phyloP scores from a whole-genome alignment of 2,329 filamentous ascomycete species.

The Madurella fahalii region DNA sequence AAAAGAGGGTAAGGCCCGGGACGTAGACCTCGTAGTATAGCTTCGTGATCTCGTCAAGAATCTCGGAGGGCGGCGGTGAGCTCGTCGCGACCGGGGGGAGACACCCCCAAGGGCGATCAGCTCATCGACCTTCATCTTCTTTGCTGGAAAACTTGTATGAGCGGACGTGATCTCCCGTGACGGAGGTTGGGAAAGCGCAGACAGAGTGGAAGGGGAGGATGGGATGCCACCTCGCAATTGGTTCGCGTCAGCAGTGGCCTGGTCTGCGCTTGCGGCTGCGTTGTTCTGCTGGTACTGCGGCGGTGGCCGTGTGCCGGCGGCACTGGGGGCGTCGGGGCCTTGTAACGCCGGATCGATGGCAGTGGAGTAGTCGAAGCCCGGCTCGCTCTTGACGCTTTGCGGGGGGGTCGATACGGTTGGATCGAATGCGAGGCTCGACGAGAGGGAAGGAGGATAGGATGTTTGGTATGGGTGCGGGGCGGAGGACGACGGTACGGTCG shows the following conservation, averaged over 20 bases:
- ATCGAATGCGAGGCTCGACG: conserved; percentile 21
- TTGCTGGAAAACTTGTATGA: conserved; percentile 48
- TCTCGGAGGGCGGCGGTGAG: conserved; percentile 48
- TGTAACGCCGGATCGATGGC: conserved; percentile 32
- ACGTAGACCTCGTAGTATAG: conserved; percentile 71
- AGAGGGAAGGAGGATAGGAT: conserved; percentile 34
- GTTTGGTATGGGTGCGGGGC: conserved; percentile 41
- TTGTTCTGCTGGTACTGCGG: conserved; percentile 23
- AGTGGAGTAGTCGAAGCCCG: conserved; percentile 35
- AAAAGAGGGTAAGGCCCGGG: conserved; percentile 42
- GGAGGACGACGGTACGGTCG: conserved; percentile 33
- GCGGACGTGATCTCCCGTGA: conserved; percentile 34
- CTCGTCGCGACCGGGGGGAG: conserved; percentile 48
- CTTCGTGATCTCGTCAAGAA: conserved; percentile 63
- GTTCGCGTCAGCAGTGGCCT: conserved; percentile 12
- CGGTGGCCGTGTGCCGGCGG: conserved; percentile 10
- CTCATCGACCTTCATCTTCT: conserved; percentile 69
- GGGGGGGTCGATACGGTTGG: conserved; percentile 30
- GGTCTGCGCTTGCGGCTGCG: conserved; percentile 12
- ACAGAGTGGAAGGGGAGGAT: conserved; percentile 25
- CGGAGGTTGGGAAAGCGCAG: conserved; percentile 19
- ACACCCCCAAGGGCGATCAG: conserved; percentile 62
- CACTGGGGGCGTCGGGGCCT: conserved; percentile 17
- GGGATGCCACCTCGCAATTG: conserved; percentile 44
- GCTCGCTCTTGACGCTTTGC: conserved; percentile 29